phyloP scores from a whole-genome alignment of 2,329 filamentous ascomycete genomes.

The Pseudopithomyces maydicus region DNA sequence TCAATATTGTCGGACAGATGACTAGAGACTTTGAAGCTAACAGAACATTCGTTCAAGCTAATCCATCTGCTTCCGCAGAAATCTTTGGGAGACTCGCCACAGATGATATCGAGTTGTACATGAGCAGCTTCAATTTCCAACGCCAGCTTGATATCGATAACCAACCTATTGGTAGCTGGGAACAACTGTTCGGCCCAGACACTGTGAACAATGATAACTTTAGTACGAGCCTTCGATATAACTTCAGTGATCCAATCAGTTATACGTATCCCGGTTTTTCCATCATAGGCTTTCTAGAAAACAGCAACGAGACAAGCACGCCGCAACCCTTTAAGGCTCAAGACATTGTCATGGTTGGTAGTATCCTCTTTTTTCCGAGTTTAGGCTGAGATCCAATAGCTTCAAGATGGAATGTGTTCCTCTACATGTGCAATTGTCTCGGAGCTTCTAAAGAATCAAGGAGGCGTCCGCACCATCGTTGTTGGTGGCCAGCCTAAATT shows the following conservation, averaged over 20 bases:
- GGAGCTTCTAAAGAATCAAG: constrained; percentile 54
- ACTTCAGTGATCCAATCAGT: constrained; percentile 39
- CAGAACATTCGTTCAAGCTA: constrained; percentile 35
- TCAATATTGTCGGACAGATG: constrained; percentile 41
- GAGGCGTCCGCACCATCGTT: constrained; percentile 48
- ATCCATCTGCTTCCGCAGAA: constrained; percentile 31
- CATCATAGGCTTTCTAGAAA: constrained; percentile 36
- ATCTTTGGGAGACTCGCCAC: constrained; percentile 25
- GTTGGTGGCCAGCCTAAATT: constrained; percentile 49
- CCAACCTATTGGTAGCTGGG: constrained; percentile 38
- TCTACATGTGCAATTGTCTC: constrained; percentile 53
- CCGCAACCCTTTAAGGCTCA: constrained; percentile 44
- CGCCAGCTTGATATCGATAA: constrained; percentile 37
- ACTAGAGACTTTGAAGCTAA: constrained; percentile 35
- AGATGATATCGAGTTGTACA: constrained; percentile 30
- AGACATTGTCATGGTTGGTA: constrained; percentile 46
- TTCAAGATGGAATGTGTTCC: constrained; percentile 53
- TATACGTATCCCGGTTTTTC: constrained; percentile 36
- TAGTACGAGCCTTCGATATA: constrained; percentile 43
- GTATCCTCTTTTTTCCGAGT: background rate
- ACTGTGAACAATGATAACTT: constrained; percentile 38
- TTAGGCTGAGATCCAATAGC: constrained; percentile 12
- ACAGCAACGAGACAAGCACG: constrained; percentile 33
- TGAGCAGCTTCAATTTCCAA: constrained; percentile 39
- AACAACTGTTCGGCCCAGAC: constrained; percentile 44